phyloP scores from a whole-genome alignment of 805 yeast species.

The Myxozyma neglecta region DNA sequence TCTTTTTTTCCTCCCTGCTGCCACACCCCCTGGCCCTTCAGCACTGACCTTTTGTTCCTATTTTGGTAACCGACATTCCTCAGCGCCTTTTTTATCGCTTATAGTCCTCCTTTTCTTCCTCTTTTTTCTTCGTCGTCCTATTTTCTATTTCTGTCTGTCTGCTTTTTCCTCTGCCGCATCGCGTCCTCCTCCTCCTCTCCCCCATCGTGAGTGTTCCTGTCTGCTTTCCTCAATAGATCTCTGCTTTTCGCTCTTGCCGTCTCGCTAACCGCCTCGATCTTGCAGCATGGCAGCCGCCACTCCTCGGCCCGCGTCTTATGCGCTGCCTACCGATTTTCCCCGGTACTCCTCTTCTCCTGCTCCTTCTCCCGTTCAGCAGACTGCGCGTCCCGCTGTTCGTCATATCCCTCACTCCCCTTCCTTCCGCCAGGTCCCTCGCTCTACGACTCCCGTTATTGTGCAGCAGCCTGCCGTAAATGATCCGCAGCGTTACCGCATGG shows the following conservation, averaged over 20 bases:
- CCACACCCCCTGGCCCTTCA: no score
- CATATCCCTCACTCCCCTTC: neutral
- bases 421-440: slow-evolving; percentile 27
- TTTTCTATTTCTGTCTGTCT: neutral
- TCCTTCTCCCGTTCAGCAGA: neutral
- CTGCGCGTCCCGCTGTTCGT: neutral
- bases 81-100: neutral
- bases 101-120: neutral
- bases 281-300: neutral
- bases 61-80: no score
- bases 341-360: neutral
- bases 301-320: neutral
- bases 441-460: slow-evolving; percentile 14
- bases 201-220: neutral
- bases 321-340: neutral
- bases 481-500: slow-evolving; percentile 8
- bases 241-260: neutral
- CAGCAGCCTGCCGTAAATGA: slow-evolving; percentile 2
- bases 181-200: slow-evolving; percentile 1
- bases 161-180: neutral
- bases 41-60: no score
- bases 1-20: no score
- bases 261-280: neutral
- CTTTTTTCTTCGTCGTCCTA: neutral
- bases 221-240: neutral